Conservation (phyloP, 2,329 filamentous ascomycete genomes). For the Colletotrichum acutatum region DNA sequence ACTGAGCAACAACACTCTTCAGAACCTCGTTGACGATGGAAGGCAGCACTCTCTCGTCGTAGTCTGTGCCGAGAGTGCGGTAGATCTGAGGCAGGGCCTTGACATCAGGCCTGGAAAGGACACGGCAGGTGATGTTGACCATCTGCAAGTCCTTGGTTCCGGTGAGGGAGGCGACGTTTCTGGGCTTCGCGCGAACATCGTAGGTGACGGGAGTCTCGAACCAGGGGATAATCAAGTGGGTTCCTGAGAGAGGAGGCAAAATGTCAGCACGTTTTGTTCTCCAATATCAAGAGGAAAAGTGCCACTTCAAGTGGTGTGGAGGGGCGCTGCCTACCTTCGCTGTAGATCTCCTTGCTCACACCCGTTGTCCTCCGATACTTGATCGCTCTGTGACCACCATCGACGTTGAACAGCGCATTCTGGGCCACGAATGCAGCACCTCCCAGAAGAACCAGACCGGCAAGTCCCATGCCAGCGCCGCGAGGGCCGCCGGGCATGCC, state of each 20-base stretch:
- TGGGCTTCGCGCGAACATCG: slow-evolving; percentile 96
- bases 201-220: slow-evolving; percentile 97
- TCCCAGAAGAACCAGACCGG: slow-evolving; percentile 55
- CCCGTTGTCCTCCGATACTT: slow-evolving; percentile 95
- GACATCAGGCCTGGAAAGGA: slow-evolving; percentile 90
- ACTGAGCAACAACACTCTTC: slow-evolving; percentile 98
- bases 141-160: slow-evolving; percentile 99
- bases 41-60: slow-evolving; percentile 95
- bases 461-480: slow-evolving; percentile 52
- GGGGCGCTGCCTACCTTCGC: slow-evolving; percentile 74
- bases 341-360: slow-evolving; percentile 96
- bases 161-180: slow-evolving; percentile 95
- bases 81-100: slow-evolving; percentile 96
- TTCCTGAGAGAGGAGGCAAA: slow-evolving; percentile 65
- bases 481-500: slow-evolving; percentile 51
- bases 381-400: slow-evolving; percentile 98
- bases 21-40: slow-evolving; percentile 99
- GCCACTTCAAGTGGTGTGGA: slow-evolving; percentile 1
- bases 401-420: slow-evolving; percentile 81
- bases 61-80: slow-evolving; percentile 92
- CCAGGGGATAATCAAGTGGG: slow-evolving; percentile 94
- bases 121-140: slow-evolving; percentile 99
- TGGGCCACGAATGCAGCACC: slow-evolving; percentile 64
- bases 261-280: background rate
- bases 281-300: background rate